Evolutionary conservation across 139 green algal genomes (phyloP), one percentile per base, ranked within the genome.

Genomic region (Tetradesmus lagerheimii): DNA sequence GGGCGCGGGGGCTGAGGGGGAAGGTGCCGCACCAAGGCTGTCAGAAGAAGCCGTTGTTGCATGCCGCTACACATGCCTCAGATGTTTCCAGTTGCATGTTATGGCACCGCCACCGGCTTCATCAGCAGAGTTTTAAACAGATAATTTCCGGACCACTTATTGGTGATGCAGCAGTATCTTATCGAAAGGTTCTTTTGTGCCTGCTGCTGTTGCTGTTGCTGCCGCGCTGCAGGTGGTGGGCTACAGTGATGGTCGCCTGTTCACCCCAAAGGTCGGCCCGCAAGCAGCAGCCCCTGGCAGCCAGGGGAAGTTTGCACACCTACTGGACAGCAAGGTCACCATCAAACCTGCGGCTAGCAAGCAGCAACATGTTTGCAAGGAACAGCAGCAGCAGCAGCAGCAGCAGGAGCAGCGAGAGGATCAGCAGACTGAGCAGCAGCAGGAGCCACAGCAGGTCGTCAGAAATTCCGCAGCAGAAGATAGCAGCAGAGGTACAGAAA

Each of bases 161-260:
- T n/a, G n/a, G n/a, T n/a, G n/a, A n/a, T n/a, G n/a, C n/a, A n/a
- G n/a, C n/a, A n/a, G n/a, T n/a, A n/a, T n/a, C n/a, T n/a, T n/a
- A n/a, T n/a, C n/a, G n/a, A n/a, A n/a, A n/a, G n/a, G n/a, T n/a
- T n/a, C n/a, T n/a, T n/a, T 79, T 79, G 12, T 79, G n/a, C 35
- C n/a, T 81, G 75, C 75, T 81, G 74, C 74, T 80, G 74, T 12
- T 80, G 75, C 75, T 81, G 75, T 41, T 81, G 34, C 15, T 81
- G 34, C 15, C 34, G 23, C 35, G 0, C 1, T 41, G 1, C 75
- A 81, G 75, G 75, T 81, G 35, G 5, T 81, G 15, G 75, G 75
- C 27, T 81, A 81, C 35, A 47, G 15, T 45, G 75, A 81, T 45
- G 75, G 75, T 29, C 35, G 75, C 34, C 5, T 47, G 35, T 81